Evolutionary conservation across 2,329 filamentous ascomycete species (phyloP).

Genomic region (Clonostachys chloroleuca): DNA sequence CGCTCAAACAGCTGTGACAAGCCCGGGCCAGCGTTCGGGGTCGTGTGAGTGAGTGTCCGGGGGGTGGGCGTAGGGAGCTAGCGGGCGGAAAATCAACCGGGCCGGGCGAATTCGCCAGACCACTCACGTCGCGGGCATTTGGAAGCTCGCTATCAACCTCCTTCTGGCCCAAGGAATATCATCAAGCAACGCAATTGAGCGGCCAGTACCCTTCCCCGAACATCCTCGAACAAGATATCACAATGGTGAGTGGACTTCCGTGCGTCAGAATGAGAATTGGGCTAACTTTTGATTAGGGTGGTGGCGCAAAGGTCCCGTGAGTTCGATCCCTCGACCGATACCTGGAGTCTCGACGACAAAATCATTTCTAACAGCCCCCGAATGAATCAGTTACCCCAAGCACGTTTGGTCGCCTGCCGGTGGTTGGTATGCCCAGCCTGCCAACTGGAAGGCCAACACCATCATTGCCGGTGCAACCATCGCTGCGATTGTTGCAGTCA

Average conservation of each 20-base stretch:
- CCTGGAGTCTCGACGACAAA: slow-evolving; percentile 8
- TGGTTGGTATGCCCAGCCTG: slow-evolving; percentile 94
- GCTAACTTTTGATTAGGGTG: slow-evolving; percentile 48
- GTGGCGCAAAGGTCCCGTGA: slow-evolving; percentile 65
- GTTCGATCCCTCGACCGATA: slow-evolving; percentile 14
- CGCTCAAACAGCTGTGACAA: too few relatives aligned
- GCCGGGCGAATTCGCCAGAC: neutral
- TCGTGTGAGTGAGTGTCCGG: neutral
- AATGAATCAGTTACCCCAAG: slow-evolving; percentile 76
- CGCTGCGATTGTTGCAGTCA: slow-evolving; percentile 61
- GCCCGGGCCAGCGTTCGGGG: too few relatives aligned
- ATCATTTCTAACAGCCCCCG: neutral
- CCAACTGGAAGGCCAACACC: slow-evolving; percentile 95
- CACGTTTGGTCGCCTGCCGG: slow-evolving; percentile 98
- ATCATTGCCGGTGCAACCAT: slow-evolving; percentile 67
- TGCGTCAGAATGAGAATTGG: too few relatives aligned
- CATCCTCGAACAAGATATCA: slow-evolving; percentile 30
- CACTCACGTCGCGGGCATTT: slow-evolving; percentile 2
- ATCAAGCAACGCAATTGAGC: slow-evolving; percentile 19
- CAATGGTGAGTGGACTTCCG: slow-evolving; percentile 45
- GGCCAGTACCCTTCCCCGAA: slow-evolving; percentile 11
- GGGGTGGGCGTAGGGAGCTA: neutral
- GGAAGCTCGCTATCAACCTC: slow-evolving; percentile 1
- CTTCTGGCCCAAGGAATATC: neutral
- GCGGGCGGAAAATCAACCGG: neutral